Percentiles rank a stretch among this genome's conserved stretches.
Evolutionary conservation across 2,329 filamentous ascomycete species (phyloP).

Genomic region (Talaromyces sp.): DNA sequence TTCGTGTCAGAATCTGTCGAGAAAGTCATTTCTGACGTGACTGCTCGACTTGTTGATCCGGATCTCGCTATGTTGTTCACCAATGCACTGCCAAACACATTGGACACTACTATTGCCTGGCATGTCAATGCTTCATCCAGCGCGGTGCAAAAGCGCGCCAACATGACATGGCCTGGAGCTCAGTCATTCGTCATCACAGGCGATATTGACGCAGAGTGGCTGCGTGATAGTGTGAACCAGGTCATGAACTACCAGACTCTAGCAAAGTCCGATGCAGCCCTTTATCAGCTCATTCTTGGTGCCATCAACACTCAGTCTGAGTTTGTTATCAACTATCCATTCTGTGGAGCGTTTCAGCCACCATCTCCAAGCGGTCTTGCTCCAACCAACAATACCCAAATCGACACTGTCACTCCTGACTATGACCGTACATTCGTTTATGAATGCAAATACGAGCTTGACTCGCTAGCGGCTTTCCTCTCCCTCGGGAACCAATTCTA

Average conservation of each 20-base stretch:
- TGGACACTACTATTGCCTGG: slow-evolving; percentile 86
- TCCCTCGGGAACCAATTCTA: slow-evolving; percentile 82
- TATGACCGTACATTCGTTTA: slow-evolving; percentile 86
- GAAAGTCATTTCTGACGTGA: slow-evolving; percentile 78
- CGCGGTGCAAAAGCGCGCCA: slow-evolving; percentile 39
- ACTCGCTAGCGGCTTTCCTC: slow-evolving; percentile 89
- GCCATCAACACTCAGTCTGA: slow-evolving; percentile 96
- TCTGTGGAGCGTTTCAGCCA: slow-evolving; percentile 98
- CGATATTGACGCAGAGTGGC: slow-evolving; percentile 89
- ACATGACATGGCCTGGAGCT: slow-evolving; percentile 68
- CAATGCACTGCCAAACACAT: slow-evolving; percentile 88
- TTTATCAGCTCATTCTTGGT: slow-evolving; percentile 78
- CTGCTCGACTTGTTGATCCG: slow-evolving; percentile 71
- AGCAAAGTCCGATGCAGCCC: slow-evolving; percentile 72
- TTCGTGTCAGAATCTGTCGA: slow-evolving; percentile 86
- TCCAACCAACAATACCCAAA: slow-evolving; percentile 71
- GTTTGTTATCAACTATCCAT: slow-evolving; percentile 89
- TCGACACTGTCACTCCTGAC: slow-evolving; percentile 76
- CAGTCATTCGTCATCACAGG: slow-evolving; percentile 93
- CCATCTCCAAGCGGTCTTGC: slow-evolving; percentile 75
- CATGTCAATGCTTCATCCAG: slow-evolving; percentile 60
- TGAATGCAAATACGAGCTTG: slow-evolving; percentile 98
- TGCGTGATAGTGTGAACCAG: slow-evolving; percentile 91
- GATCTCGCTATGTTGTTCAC: slow-evolving; percentile 91
- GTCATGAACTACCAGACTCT: slow-evolving; percentile 83